Conservation (phyloP, 768 basidiomycete species). For the Tulasnella sp. region DNA sequence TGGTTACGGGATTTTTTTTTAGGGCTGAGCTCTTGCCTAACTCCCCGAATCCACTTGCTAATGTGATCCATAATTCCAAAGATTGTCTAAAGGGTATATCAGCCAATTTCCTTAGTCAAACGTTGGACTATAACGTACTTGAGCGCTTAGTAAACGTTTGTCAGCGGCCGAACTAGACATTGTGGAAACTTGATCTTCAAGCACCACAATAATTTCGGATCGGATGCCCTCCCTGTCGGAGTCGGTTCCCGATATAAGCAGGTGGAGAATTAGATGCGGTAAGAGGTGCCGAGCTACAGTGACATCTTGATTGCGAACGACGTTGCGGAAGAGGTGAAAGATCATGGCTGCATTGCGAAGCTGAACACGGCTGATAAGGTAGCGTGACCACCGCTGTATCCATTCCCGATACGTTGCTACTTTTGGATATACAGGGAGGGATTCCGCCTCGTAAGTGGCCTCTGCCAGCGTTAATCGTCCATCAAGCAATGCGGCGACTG, state of each 20-base stretch:
- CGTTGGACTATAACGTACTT: conserved; percentile 62
- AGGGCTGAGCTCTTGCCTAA: conserved; percentile 60
- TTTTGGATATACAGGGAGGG: conserved; percentile 73
- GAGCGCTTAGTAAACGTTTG: conserved; percentile 88
- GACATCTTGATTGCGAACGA: conserved; percentile 83
- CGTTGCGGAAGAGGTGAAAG: conserved; percentile 73
- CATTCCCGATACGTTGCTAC: conserved; percentile 89
- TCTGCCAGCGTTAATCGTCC: conserved; percentile 57
- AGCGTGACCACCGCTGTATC: conserved; percentile 84
- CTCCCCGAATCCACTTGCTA: conserved; percentile 78
- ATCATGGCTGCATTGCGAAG: conserved; percentile 59
- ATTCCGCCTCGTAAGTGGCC: conserved; percentile 38
- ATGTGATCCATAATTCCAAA: conserved; percentile 95
- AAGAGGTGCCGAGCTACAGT: conserved; percentile 89
- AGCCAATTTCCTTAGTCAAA: background rate
- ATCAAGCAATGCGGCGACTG: conserved; percentile 77
- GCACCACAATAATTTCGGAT: conserved; percentile 70
- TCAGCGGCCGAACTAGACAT: conserved; percentile 60
- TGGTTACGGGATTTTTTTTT: conserved; percentile 46
- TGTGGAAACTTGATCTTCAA: conserved; percentile 78
- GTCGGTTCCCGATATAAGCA: conserved; percentile 68
- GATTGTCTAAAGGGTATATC: conserved; percentile 56
- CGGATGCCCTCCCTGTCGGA: conserved; percentile 62
- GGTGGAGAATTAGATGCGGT: conserved; percentile 85
- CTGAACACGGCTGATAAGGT: conserved; percentile 67